phyloP scores from a whole-genome alignment of 306 rosid genomes.

The Amphicarpaea edgeworthii region DNA sequence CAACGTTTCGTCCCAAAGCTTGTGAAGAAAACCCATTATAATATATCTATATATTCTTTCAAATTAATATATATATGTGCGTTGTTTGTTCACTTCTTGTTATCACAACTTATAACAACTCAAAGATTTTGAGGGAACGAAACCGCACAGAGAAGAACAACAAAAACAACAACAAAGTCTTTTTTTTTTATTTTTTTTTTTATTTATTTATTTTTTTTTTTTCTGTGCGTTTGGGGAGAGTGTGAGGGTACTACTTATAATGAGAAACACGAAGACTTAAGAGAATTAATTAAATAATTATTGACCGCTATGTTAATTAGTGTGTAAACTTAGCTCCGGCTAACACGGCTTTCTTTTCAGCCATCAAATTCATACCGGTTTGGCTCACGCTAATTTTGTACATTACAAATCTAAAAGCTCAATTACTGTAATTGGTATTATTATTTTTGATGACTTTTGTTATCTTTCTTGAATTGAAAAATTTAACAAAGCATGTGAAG shows the following conservation, averaged over 20 bases:
- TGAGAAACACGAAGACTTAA: constrained; percentile 18
- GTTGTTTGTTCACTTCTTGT: constrained; percentile 19
- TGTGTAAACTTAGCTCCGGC: constrained; percentile 53
- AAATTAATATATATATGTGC: not conserved
- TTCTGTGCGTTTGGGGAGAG: constrained; percentile 4
- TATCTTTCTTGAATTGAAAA: too few species aligned
- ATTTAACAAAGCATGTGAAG: too few species aligned
- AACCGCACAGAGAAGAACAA: constrained; percentile 52
- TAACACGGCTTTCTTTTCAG: constrained; percentile 52
- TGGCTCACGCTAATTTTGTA: constrained; percentile 5
- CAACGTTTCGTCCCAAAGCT: constrained; percentile 96
- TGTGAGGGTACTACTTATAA: constrained; percentile 54
- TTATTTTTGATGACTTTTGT: not conserved
- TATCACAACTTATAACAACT: constrained; percentile 46
- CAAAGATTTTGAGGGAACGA: constrained; percentile 56
- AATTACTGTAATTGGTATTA: not conserved
- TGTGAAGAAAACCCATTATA: constrained; percentile 80
- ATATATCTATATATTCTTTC: not conserved
- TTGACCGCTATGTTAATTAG: constrained; percentile 46
- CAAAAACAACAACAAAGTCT: not conserved
- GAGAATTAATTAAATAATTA: not conserved
- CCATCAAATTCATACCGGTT: constrained; percentile 48
- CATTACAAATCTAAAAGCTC: not conserved
- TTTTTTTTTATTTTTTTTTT: constrained; percentile 11
- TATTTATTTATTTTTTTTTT: constrained; percentile 2